Base-by-base conservation (phyloP, 768 basidiomycete genomes). In the Chalciporus piperatus region DNA sequence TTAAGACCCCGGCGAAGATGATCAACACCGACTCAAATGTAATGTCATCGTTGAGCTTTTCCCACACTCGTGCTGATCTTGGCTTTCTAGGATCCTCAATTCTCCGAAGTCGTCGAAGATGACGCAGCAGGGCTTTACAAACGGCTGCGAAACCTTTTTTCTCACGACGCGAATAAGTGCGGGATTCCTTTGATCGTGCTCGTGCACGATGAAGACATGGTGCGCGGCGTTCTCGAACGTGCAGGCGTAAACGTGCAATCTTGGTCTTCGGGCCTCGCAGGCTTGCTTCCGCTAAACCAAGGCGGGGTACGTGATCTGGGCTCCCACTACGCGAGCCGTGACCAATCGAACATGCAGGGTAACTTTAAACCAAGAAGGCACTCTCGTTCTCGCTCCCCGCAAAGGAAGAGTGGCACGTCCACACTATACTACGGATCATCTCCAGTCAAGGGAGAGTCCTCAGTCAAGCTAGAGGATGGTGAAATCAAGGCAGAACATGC, bases 131-230 rank as follows among this genome's bases (percentile, higher is more conserved):
- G 50, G 6, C 48, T 67, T 8, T 42, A 59, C 20, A 10, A 40
- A 12, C 61, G 57, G 1, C 37, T 62, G 45, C 60, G 63, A 41
- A 38, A 45, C 4, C 27, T 70, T 12, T 57, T 73, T 19, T 25
- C 19, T 8, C 59, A 62, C 13, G 59, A 63, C 30, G 41, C 47
- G 1, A 45, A 52, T 32, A 50, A 53, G 52, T 58, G 49, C 12
- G 59, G 54, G 20, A 37, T 54, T 3, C 79, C 80, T 0, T 59
- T 74, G 45, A 57, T 83, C 22, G 61, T 84, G 6, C 70, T 84
- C 7, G 76, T 82, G 3, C 70, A 76, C 39, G 68, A 76, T 23
- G 69, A 74, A 51, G 61, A 70, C 37, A 61, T 73, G 54, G 70
- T 77, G 0, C 57, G 65, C 6, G 68, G 67, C n/a, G 64, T 74